phyloP scores from a whole-genome alignment of 2,329 filamentous ascomycete genomes.

The Chrysosporium keratinophilum region DNA sequence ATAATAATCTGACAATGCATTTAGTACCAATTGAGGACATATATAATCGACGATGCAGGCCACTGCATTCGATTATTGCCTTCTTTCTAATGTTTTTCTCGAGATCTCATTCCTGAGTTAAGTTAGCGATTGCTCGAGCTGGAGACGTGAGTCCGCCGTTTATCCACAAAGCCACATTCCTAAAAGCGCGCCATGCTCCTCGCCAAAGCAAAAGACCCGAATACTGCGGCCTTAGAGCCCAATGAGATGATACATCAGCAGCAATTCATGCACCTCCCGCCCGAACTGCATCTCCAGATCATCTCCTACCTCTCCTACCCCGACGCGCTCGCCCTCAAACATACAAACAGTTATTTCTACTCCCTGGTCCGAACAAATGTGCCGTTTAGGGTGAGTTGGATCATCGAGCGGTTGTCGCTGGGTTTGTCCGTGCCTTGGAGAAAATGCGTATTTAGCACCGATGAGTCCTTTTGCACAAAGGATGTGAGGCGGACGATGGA shows the following conservation, averaged over 20 bases:
- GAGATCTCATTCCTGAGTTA: no score
- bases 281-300: conserved; percentile 58
- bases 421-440: conserved; percentile 56
- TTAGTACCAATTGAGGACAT: neutral
- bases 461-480: conserved; percentile 34
- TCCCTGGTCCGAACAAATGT: conserved; percentile 55
- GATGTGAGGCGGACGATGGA: conserved; percentile 36
- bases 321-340: conserved; percentile 60
- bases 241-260: neutral
- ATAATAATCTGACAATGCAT: neutral
- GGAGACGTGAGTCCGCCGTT: neutral
- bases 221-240: neutral
- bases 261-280: conserved; percentile 46
- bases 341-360: conserved; percentile 55
- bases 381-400: conserved; percentile 57
- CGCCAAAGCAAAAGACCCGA: neutral
- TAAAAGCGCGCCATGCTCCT: neutral
- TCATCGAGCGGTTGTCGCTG: conserved; percentile 52
- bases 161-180: neutral
- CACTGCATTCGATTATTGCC: neutral
- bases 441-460: conserved; percentile 34
- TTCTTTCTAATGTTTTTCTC: no score
- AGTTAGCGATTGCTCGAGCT: no score
- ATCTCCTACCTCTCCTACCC: conserved; percentile 54
- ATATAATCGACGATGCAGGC: neutral